phyloP scores from a whole-genome alignment of 139 green algal species.

The Ostreobium quekettii region DNA sequence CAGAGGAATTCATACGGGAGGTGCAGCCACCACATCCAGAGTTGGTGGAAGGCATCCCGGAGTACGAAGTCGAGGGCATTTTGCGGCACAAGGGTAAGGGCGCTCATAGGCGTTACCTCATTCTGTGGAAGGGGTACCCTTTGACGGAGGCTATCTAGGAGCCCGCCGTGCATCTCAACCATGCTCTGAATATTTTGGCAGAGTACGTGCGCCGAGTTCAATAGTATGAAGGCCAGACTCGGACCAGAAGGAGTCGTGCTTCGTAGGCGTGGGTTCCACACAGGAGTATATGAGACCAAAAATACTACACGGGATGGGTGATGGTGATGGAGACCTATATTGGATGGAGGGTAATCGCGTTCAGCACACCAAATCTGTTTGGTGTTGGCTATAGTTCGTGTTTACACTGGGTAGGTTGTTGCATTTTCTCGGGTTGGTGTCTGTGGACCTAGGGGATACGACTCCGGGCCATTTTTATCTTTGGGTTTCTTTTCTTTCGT shows the following conservation, averaged over 20 bases:
- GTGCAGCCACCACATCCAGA: neutral
- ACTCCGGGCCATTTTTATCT: neutral
- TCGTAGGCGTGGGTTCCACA: no score
- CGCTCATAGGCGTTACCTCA: neutral
- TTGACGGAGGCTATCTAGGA: neutral
- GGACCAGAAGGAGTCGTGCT: neutral
- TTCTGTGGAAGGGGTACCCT: neutral
- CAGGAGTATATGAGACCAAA: neutral
- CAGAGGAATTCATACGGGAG: neutral
- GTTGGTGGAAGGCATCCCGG: neutral
- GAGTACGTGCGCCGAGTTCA: no score
- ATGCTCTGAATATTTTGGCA: neutral
- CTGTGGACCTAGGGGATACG: neutral
- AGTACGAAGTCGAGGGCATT: neutral
- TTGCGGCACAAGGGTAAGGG: neutral
- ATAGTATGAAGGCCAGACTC: no score
- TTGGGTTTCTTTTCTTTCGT: neutral
- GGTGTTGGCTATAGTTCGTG: no score
- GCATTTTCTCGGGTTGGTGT: neutral
- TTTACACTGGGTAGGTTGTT: neutral
- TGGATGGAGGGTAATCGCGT: no score
- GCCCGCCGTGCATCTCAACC: neutral
- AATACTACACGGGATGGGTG: neutral
- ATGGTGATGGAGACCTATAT: neutral
- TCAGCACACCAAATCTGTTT: no score